A percentile compares a stretch with the other conserved stretches of the same genome.
phyloP scores from a whole-genome alignment of 805 yeast genomes.

The Metschnikowia orientalis region DNA sequence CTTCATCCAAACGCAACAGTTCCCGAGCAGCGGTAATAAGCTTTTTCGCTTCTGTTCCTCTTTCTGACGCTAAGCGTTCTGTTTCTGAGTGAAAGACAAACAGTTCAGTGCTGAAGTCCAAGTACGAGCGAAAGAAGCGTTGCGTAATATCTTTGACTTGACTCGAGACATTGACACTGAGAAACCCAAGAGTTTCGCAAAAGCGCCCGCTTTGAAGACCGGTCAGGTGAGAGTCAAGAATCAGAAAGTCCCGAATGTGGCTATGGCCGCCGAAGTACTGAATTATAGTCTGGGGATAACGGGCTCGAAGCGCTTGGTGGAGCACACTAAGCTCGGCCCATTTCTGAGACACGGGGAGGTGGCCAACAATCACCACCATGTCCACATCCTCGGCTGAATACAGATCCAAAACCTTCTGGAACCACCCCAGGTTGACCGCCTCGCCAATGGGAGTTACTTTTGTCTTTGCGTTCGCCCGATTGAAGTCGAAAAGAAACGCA shows the following conservation, averaged over 20 bases:
- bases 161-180: conserved; percentile 46
- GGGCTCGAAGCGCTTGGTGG: conserved; percentile 48
- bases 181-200: conserved; percentile 90
- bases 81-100: conserved; percentile 67
- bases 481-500: conserved; percentile 77
- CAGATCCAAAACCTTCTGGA: conserved; percentile 39
- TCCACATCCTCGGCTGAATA: conserved; percentile 47
- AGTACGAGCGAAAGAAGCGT: conserved; percentile 56
- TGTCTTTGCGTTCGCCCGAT: conserved; percentile 53
- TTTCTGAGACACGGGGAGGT: conserved; percentile 55
- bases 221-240: conserved; percentile 60
- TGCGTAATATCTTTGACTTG: conserved; percentile 10
- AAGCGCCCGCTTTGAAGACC: conserved; percentile 92
- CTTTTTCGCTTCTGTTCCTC: conserved; percentile 49
- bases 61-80: conserved; percentile 7
- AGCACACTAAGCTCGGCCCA: conserved; percentile 52
- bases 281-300: conserved; percentile 59
- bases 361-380: conserved; percentile 68
- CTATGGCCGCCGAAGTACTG: conserved; percentile 95
- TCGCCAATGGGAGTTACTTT: conserved; percentile 60
- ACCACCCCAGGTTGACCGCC: conserved; percentile 60
- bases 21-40: conserved; percentile 42
- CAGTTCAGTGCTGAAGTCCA: conserved; percentile 76
- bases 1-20: conserved; percentile 49
- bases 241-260: conserved; percentile 79